Evolutionary conservation across 495 filamentous ascomycete species (phyloP).

Genomic region (Podospora pseudopauciseta): DNA sequence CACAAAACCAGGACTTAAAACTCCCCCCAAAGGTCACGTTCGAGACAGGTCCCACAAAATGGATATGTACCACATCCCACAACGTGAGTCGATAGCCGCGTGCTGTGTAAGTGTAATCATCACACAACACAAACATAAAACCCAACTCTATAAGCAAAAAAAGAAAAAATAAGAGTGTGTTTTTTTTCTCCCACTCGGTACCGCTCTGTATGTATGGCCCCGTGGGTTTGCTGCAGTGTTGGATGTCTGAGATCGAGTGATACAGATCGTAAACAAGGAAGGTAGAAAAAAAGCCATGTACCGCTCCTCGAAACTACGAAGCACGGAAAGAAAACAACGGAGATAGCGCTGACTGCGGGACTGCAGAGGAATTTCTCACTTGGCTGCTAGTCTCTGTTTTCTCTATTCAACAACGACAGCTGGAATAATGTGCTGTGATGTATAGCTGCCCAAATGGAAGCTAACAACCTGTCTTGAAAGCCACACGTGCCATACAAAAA

Average conservation of each 20-base stretch:
- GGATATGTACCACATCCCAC: neutral
- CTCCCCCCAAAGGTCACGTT: neutral
- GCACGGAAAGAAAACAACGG: too few species aligned
- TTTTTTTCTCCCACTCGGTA: neutral
- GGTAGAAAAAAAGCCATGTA: neutral
- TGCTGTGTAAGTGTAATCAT: neutral
- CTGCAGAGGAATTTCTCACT: too few species aligned
- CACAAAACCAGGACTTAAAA: neutral
- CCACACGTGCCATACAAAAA: neutral
- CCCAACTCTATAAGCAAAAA: too few species aligned
- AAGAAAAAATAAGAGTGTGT: too few species aligned
- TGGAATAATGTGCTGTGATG: neutral
- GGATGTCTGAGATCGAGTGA: slow-evolving; percentile 22
- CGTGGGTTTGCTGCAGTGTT: neutral
- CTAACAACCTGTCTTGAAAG: neutral
- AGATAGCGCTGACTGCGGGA: too few species aligned
- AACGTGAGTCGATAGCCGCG: neutral
- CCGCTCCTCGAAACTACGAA: too few species aligned
- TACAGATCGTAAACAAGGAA: slow-evolving; percentile 15
- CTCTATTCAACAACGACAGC: neutral
- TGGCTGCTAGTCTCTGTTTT: neutral
- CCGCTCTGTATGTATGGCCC: neutral
- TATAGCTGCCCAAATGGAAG: neutral
- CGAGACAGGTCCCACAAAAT: neutral
- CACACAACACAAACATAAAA: too few species aligned